A percentile compares a stretch with the other conserved stretches of the same genome.
phyloP scores from a whole-genome alignment of 2,329 filamentous ascomycete genomes.

The Hyphodiscus sp. region DNA sequence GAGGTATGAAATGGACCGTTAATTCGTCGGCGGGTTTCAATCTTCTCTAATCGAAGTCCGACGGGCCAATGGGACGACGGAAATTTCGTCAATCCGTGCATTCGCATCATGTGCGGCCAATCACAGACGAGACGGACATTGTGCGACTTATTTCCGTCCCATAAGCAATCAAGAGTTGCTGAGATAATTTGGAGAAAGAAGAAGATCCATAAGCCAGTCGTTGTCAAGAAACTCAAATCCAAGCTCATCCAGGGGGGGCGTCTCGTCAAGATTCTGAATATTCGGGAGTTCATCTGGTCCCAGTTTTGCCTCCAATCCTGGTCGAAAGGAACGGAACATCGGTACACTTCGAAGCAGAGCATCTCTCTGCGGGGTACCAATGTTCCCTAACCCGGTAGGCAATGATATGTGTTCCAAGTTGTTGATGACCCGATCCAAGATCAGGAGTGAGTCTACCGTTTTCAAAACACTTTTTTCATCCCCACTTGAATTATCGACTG shows the following conservation, averaged over 20 bases:
- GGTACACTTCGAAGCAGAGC: not conserved
- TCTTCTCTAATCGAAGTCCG: not conserved
- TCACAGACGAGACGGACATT: not conserved
- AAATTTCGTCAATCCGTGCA: too few species aligned
- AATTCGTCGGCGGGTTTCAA: too few species aligned
- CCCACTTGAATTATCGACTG: constrained; percentile 3
- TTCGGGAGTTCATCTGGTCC: not conserved
- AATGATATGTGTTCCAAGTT: not conserved
- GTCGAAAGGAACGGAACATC: not conserved
- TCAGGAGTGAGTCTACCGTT: not conserved
- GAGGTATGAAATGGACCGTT: too few species aligned
- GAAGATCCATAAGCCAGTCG: not conserved
- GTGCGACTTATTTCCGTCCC: not conserved
- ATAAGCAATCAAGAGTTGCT: not conserved
- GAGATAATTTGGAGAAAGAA: not conserved
- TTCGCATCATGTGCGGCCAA: not conserved
- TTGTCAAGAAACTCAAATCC: not conserved
- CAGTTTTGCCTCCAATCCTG: not conserved
- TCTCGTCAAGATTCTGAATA: not conserved
- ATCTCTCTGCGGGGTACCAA: not conserved
- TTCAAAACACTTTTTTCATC: not conserved
- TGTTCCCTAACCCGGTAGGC: not conserved
- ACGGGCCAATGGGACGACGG: not conserved
- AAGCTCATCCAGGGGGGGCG: not conserved
- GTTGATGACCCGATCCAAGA: not conserved